Conservation (phyloP, 2,329 filamentous ascomycete genomes). For the Nemania sp. region DNA sequence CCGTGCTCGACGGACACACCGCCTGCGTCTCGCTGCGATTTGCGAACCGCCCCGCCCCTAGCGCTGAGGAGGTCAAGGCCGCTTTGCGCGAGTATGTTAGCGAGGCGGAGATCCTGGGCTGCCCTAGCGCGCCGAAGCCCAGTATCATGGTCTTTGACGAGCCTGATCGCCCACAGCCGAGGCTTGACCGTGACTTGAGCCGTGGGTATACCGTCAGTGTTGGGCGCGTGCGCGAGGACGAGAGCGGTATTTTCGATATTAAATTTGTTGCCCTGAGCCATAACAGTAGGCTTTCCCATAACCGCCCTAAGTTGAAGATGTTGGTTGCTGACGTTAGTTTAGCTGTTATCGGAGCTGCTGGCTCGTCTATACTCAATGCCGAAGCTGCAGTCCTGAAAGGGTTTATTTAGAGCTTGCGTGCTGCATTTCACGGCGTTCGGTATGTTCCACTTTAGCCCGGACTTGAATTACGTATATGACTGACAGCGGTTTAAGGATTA, state of each 20-base stretch:
- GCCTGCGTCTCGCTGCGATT: constrained; percentile 93
- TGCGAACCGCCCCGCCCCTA: constrained; percentile 78
- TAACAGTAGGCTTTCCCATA: constrained; percentile 63
- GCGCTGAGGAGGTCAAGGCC: constrained; percentile 79
- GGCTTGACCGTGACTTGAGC: constrained; percentile 87
- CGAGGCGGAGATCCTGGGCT: constrained; percentile 85
- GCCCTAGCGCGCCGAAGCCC: constrained; percentile 83
- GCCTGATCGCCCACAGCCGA: constrained; percentile 88
- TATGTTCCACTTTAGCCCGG: constrained; percentile 9
- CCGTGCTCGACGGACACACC: constrained; percentile 95
- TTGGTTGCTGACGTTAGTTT: constrained; percentile 37
- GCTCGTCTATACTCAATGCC: constrained; percentile 93
- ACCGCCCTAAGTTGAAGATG: not conserved
- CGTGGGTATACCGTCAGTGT: constrained; percentile 92
- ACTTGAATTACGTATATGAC: not conserved
- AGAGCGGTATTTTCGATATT: constrained; percentile 90
- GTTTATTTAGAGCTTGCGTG: constrained; percentile 66
- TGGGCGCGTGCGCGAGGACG: constrained; percentile 86
- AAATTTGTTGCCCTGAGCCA: constrained; percentile 96
- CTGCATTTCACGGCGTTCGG: constrained; percentile 31
- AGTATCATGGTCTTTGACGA: constrained; percentile 92
- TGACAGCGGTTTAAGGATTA: not conserved
- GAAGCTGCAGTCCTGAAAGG: constrained; percentile 93
- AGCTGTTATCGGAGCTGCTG: constrained; percentile 95
- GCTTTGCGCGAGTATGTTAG: constrained; percentile 84